A percentile compares a stretch with the other conserved stretches of the same genome.
Evolutionary conservation across 495 filamentous ascomycete genomes (phyloP).

Genomic region (Rhizodiscina lignyota): DNA sequence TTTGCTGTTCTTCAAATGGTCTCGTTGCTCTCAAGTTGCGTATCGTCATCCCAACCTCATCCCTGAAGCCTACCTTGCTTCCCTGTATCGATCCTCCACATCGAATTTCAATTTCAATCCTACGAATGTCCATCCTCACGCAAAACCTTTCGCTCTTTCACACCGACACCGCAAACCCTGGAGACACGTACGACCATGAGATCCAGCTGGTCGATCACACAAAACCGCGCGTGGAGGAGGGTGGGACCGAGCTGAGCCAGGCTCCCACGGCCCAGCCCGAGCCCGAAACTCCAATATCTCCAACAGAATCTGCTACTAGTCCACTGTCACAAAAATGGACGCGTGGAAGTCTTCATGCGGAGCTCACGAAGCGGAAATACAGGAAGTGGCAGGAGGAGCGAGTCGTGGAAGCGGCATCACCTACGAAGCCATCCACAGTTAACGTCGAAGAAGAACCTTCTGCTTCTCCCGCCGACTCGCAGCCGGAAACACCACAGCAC

Average conservation of each 20-base stretch:
- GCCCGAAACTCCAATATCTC: constrained; percentile 4
- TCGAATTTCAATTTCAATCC: too few species aligned
- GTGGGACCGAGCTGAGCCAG: too few species aligned
- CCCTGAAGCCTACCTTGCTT: too few species aligned
- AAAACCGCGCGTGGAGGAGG: constrained; percentile 8
- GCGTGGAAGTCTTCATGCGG: constrained; percentile 24
- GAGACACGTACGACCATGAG: constrained; percentile 47
- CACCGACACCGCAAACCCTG: too few species aligned
- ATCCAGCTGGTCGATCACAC: constrained; percentile 40
- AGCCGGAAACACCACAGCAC: neutral
- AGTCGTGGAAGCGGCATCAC: too few species aligned
- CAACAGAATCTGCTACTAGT: constrained; percentile 1
- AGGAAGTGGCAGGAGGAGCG: neutral
- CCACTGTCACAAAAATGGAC: constrained; percentile 8
- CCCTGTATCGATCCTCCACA: too few species aligned
- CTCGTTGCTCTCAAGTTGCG: too few species aligned
- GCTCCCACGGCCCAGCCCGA: too few species aligned
- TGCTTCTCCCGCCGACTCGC: neutral
- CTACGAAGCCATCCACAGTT: neutral
- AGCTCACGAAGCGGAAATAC: constrained; percentile 21
- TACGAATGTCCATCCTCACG: too few species aligned
- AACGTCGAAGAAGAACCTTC: neutral
- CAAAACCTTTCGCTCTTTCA: too few species aligned
- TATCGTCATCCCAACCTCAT: too few species aligned
- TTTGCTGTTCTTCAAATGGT: too few species aligned